Percentiles rank a stretch among this genome's conserved stretches.
phyloP scores from a whole-genome alignment of 1,284 basidiomycete species.

The Boletus albobrunnescens region DNA sequence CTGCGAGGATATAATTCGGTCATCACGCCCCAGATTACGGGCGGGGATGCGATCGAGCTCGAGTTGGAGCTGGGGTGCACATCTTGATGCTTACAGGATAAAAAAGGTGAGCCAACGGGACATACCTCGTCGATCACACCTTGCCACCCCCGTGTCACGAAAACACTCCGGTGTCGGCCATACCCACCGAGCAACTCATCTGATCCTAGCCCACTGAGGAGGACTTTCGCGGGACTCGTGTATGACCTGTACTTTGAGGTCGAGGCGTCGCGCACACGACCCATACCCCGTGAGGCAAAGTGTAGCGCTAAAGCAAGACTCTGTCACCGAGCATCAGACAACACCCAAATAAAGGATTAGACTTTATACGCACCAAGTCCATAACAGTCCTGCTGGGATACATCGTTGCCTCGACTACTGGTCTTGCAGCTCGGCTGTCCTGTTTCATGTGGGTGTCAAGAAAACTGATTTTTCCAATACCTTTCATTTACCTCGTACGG shows the following conservation, averaged over 20 bases:
- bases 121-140: conserved; percentile 77
- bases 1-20: conserved; percentile 84
- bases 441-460: conserved; percentile 29
- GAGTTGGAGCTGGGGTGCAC: conserved; percentile 68
- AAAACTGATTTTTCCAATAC: neutral
- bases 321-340: conserved; percentile 38
- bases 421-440: conserved; percentile 62
- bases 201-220: conserved; percentile 90
- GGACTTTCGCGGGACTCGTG: conserved; percentile 72
- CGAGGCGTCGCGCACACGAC: conserved; percentile 43
- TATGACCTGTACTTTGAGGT: conserved; percentile 47
- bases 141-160: conserved; percentile 60
- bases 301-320: conserved; percentile 89
- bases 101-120: neutral
- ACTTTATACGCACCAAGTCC: conserved; percentile 68
- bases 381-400: conserved; percentile 81
- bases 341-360: neutral
- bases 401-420: conserved; percentile 72
- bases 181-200: conserved; percentile 97
- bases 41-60: conserved; percentile 89
- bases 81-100: neutral
- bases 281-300: conserved; percentile 83
- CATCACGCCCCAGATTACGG: conserved; percentile 91
- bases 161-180: conserved; percentile 82
- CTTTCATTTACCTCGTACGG: conserved; percentile 61